phyloP scores from a whole-genome alignment of 176 grass and related monocot species.

The Zea luxurians region DNA sequence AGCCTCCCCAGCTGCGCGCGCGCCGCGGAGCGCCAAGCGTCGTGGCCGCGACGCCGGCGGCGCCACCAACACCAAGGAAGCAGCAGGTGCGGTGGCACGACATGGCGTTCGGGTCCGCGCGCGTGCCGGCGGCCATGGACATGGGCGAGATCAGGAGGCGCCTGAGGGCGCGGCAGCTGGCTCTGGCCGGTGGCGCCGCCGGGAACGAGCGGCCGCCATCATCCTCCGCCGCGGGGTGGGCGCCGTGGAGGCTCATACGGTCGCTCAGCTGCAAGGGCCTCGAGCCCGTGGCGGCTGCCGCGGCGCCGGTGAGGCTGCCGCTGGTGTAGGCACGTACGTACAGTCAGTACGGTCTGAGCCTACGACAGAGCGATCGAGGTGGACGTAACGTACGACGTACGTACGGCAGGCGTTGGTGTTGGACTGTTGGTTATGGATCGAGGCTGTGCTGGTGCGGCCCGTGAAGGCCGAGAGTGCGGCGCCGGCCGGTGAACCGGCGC shows the following conservation, averaged over 20 bases:
- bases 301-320: conserved; percentile 53
- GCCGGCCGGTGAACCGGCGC: conserved; percentile 37
- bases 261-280: conserved; percentile 75
- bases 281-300: conserved; percentile 55
- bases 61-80: not conserved
- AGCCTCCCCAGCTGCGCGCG: not conserved
- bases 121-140: conserved; percentile 68
- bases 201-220: not conserved
- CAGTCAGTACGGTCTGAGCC: not conserved
- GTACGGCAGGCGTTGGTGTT: too few species aligned
- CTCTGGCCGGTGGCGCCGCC: not conserved
- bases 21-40: not conserved
- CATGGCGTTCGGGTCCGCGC: conserved; percentile 56
- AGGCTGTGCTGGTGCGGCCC: conserved; percentile 10
- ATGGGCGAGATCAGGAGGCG: conserved; percentile 71
- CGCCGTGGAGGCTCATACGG: conserved; percentile 64
- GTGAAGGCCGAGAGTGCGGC: not conserved
- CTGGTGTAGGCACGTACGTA: conserved; percentile 11
- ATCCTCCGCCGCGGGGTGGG: conserved; percentile 5
- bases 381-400: not conserved
- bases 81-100: conserved; percentile 48
- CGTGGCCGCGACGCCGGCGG: not conserved
- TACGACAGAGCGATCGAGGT: not conserved
- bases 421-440: not conserved
- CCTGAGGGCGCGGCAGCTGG: conserved; percentile 35